Base-by-base conservation (phyloP, 371 early-diverging fungal species). In the Circinella minor region DNA sequence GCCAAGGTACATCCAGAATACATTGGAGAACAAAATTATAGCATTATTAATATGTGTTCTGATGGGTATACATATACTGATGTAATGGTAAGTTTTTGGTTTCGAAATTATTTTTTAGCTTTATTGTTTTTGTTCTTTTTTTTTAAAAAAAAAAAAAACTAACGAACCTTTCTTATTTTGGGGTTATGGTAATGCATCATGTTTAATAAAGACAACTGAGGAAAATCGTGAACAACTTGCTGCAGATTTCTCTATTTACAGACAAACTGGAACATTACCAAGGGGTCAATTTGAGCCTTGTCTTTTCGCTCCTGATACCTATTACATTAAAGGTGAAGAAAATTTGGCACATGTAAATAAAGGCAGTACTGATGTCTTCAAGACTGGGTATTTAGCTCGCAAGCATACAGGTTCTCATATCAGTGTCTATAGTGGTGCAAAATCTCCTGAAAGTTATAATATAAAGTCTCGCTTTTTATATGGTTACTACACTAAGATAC, bases 311-410 rank as follows among this genome's bases (percentile, higher is more conserved):
- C 57, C 20, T 13, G 34, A n/a, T 6, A 43, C 43, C 11, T 9
- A 11, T 11, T 43, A 43, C 11, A 43, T 11, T 11, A 9, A 3
- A 6, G 11, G 43, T 43, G 43, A 43, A 43, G 1, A 6, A 9
- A 43, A 43, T 57, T 34, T 27, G 11, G 57, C 57, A 14, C 57
- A 57, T 57, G 11, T 57, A 5, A 27, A 57, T n/a, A 14, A 18
- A 13, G 14, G 8, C 20, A 57, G 57, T n/a, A 57, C 57, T 0
- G 36, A 57, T 34, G 34, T 57, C 7, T 34, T 17, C 36, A 57
- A 57, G 57, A 57, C 57, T 27, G 57, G 57, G 27, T 57, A 57
- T 57, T 1, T 57, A 27, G 57, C 7, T 13, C 36, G 57, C 57
- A 11, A 57, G 54, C 4, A 57, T n/a, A 57, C 27, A 10, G 57